phyloP scores from a whole-genome alignment of 2,329 filamentous ascomycete genomes.

The Sporothrix protearum region DNA sequence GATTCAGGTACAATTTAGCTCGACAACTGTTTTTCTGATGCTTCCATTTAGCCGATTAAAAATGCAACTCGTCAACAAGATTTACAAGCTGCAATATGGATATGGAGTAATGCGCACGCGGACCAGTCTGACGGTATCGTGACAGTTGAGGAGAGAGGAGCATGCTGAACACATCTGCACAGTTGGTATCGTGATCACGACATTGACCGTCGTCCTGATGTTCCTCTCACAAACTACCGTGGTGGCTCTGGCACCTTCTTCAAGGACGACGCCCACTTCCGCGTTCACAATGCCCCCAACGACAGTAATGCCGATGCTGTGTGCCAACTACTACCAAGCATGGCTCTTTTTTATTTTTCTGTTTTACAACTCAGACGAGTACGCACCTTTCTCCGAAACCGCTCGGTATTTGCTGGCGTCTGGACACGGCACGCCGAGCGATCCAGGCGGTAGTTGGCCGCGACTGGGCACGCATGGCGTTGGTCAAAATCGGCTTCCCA shows the following conservation, averaged over 20 bases:
- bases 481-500: slow-evolving; percentile 50
- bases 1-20: no score
- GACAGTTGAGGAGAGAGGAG: neutral
- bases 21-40: no score
- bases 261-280: slow-evolving; percentile 42
- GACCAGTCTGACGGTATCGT: no score
- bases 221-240: no score
- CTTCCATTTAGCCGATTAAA: slow-evolving; percentile 4
- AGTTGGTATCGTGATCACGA: neutral
- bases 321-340: slow-evolving; percentile 50
- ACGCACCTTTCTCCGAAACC: neutral
- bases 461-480: slow-evolving; percentile 54
- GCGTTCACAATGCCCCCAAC: slow-evolving; percentile 37
- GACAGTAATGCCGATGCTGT: slow-evolving; percentile 32
- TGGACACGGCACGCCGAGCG: slow-evolving; percentile 24
- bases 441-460: slow-evolving; percentile 42
- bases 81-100: neutral
- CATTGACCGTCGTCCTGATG: neutral
- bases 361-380: slow-evolving; percentile 41
- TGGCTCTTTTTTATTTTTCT: slow-evolving; percentile 51
- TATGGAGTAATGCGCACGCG: neutral
- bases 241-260: slow-evolving; percentile 34
- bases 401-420: neutral
- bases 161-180: neutral
- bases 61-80: neutral